These are phyloP conservation scores for Elaeis oleifera DNA, from an alignment of 202 grass and related monocot species.

Conservation along the genomic window DNA sequence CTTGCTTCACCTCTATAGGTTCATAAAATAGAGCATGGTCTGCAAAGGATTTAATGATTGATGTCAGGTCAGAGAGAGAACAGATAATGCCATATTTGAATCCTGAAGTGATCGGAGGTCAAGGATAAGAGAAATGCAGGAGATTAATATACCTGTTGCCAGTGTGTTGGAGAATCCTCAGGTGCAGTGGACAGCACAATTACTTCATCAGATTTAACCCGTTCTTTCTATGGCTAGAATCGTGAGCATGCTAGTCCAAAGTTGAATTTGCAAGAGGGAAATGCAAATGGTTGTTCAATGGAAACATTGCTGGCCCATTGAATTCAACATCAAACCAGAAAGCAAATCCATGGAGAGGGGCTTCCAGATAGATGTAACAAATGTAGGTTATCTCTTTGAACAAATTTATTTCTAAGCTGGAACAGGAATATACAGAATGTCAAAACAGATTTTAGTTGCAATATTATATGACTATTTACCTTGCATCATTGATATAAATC, in stretches of 20 bases:
- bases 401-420: constrained; percentile 8
- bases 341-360: constrained; percentile 82
- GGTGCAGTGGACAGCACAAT: constrained; percentile 82
- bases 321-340: constrained; percentile 96
- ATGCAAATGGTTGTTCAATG: constrained; percentile 20
- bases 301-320: constrained; percentile 49
- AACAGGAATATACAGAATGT: constrained; percentile 7
- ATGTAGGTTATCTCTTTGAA: constrained; percentile 1
- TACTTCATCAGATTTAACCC: constrained; percentile 24
- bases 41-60: constrained; percentile 33
- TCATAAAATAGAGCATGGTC: constrained; percentile 83
- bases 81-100: constrained; percentile 8
- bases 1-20: constrained; percentile 69
- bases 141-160: constrained; percentile 53
- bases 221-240: constrained; percentile 49
- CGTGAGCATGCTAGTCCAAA: constrained; percentile 32
- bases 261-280: constrained; percentile 7
- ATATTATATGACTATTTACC: constrained; percentile 25
- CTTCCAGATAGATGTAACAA: constrained; percentile 27
- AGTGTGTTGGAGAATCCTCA: constrained; percentile 81
- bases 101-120: too few relatives aligned
- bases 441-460: too few relatives aligned
- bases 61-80: constrained; percentile 14
- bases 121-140: neutral
- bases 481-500: constrained; percentile 65